Conservation (phyloP, 2,329 filamentous ascomycete genomes). For the Reticulascus tulasneorum region DNA sequence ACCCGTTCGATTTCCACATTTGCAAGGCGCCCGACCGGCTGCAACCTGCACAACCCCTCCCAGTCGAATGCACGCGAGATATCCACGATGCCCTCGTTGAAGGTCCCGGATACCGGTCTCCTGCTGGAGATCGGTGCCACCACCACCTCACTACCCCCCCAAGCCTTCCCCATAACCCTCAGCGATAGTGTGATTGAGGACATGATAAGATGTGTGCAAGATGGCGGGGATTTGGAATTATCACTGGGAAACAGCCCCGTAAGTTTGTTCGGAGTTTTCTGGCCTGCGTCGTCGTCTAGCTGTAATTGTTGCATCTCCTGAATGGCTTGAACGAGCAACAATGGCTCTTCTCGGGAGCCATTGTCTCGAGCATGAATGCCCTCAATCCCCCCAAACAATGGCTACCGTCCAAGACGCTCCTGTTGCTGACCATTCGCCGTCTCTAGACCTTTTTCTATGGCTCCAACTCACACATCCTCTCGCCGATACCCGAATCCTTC, state of each 20-base stretch:
- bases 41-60: constrained; percentile 3
- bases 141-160: constrained; percentile 40
- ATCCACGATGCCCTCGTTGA: constrained; percentile 47
- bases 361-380: neutral
- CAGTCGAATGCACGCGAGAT: constrained; percentile 7
- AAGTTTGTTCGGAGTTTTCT: constrained; percentile 32
- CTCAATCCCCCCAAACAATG: neutral
- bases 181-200: constrained; percentile 56
- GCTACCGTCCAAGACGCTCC: neutral
- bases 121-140: constrained; percentile 48
- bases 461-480: constrained; percentile 43
- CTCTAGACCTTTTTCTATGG: constrained; percentile 52
- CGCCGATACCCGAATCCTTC: constrained; percentile 38
- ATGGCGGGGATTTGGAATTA: constrained; percentile 53
- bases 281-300: constrained; percentile 7
- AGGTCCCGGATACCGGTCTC: constrained; percentile 55
- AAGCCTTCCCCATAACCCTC: constrained; percentile 57
- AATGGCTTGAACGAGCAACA: neutral
- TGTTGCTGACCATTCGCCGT: constrained; percentile 5
- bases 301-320: neutral
- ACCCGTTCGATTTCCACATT: no score
- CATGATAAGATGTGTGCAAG: constrained; percentile 57
- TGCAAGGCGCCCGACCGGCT: no score
- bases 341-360: neutral
- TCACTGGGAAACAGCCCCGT: constrained; percentile 56